Conservation (phyloP, 1,284 basidiomycete species). For the Cryptococcus sp. region DNA sequence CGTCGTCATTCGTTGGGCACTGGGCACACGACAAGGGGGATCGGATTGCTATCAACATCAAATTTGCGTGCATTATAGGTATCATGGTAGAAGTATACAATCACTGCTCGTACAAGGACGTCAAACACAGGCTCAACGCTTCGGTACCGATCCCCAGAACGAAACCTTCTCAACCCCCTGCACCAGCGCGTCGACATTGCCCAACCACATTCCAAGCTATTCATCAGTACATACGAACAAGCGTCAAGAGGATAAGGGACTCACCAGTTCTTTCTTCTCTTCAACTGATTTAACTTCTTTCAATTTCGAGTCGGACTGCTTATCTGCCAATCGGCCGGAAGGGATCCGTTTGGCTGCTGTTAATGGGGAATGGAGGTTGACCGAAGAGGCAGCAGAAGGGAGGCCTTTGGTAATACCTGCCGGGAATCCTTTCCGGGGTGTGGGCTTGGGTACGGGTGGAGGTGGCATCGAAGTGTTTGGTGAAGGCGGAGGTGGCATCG, state of each 20-base stretch:
- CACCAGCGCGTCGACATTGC: conserved; percentile 81
- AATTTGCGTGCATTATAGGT: neutral
- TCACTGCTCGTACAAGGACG: no score
- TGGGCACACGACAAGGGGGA: neutral
- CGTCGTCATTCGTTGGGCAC: neutral
- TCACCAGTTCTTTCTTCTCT: conserved; percentile 70
- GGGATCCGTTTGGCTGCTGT: conserved; percentile 19
- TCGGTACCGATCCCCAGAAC: conserved; percentile 61
- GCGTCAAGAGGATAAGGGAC: conserved; percentile 5
- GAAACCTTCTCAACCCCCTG: conserved; percentile 77
- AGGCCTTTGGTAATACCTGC: conserved; percentile 35
- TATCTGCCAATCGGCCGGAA: neutral
- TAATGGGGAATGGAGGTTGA: conserved; percentile 13
- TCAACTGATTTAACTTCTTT: conserved; percentile 54
- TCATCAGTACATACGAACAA: neutral
- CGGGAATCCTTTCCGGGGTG: conserved; percentile 28
- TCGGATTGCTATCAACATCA: neutral
- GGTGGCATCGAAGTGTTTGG: conserved; percentile 4
- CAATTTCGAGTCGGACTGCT: neutral
- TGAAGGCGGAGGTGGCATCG: conserved; percentile 4
- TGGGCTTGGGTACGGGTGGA: conserved; percentile 9
- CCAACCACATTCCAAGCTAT: conserved; percentile 66
- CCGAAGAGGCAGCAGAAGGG: conserved; percentile 24
- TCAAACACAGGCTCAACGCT: neutral
- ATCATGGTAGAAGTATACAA: no score